phyloP scores from a whole-genome alignment of 352 stramenopile species.

The Globisporangium lucens region DNA sequence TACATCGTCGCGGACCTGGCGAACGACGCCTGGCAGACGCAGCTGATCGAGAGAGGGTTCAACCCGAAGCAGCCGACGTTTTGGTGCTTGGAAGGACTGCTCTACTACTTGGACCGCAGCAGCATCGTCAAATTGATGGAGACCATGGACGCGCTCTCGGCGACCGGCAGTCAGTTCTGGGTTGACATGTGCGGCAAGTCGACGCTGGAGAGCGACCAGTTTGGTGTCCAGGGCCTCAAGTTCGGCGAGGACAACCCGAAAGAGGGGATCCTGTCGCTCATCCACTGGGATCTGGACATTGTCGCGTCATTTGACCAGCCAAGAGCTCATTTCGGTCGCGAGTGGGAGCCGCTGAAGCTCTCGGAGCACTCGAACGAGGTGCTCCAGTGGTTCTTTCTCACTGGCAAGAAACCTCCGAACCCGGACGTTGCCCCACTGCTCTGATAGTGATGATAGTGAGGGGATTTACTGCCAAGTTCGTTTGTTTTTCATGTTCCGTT shows the following conservation, averaged over 20 bases:
- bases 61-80: constrained; percentile 17
- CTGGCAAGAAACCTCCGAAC: constrained; percentile 15
- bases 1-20: constrained; percentile 19
- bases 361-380: constrained; percentile 1
- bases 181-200: constrained; percentile 21
- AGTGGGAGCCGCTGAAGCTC: constrained; percentile 15
- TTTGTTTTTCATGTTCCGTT: too few species aligned
- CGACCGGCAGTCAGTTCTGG: constrained; percentile 18
- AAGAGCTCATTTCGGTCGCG: constrained; percentile 16
- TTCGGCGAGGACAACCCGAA: constrained; percentile 19
- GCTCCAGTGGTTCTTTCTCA: constrained; percentile 15
- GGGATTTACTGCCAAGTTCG: too few species aligned
- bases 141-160: constrained; percentile 19
- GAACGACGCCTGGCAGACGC: constrained; percentile 16
- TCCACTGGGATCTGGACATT: constrained; percentile 15
- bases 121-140: constrained; percentile 22
- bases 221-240: constrained; percentile 11
- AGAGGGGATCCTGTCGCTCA: constrained; percentile 12
- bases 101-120: constrained; percentile 20
- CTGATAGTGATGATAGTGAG: background rate
- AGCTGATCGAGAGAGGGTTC: constrained; percentile 11
- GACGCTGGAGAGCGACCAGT: constrained; percentile 1
- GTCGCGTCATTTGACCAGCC: constrained; percentile 7
- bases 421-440: background rate
- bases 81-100: constrained; percentile 21